Evolutionary conservation across 1,284 basidiomycete species (phyloP).

Genomic region (Rhizoctonia solani): DNA sequence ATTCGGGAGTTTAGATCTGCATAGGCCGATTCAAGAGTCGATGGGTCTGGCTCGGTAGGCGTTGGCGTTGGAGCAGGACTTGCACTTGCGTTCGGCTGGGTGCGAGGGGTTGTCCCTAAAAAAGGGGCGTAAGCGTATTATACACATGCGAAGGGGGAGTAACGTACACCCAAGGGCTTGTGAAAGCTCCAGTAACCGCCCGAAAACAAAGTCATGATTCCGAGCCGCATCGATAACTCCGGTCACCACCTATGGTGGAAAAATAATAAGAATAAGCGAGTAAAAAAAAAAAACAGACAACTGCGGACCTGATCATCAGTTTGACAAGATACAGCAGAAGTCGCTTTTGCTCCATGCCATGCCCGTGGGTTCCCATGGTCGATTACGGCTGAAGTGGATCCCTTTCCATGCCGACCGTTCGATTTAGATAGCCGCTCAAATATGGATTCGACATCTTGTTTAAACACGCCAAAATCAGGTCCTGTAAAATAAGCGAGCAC

Average conservation of each 20-base stretch:
- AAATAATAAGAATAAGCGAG: background rate
- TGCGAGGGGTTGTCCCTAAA: slow-evolving; percentile 41
- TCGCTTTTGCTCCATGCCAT: slow-evolving; percentile 80
- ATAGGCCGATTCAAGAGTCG: slow-evolving; percentile 41
- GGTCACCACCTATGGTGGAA: slow-evolving; percentile 54
- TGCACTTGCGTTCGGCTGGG: slow-evolving; percentile 37
- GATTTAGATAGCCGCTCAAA: slow-evolving; percentile 78
- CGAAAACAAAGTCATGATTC: slow-evolving; percentile 79
- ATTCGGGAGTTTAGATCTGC: slow-evolving; percentile 63
- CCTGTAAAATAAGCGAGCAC: slow-evolving; percentile 46
- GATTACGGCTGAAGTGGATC: slow-evolving; percentile 63
- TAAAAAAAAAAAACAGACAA: background rate
- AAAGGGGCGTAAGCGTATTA: background rate
- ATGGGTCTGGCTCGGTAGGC: slow-evolving; percentile 47
- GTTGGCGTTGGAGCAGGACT: slow-evolving; percentile 42
- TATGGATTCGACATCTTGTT: slow-evolving; percentile 79
- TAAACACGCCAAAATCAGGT: slow-evolving; percentile 83
- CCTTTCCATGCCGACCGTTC: slow-evolving; percentile 37
- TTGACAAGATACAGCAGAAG: slow-evolving; percentile 69
- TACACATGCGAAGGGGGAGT: background rate
- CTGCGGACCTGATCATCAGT: slow-evolving; percentile 65
- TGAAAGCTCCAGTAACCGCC: slow-evolving; percentile 75
- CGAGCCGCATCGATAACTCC: slow-evolving; percentile 63
- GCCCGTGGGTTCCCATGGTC: slow-evolving; percentile 81
- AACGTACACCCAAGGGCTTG: slow-evolving; percentile 73